Evolutionary conservation across 305 asterid species (phyloP).

Genomic region (Fraxinus latifolia): DNA sequence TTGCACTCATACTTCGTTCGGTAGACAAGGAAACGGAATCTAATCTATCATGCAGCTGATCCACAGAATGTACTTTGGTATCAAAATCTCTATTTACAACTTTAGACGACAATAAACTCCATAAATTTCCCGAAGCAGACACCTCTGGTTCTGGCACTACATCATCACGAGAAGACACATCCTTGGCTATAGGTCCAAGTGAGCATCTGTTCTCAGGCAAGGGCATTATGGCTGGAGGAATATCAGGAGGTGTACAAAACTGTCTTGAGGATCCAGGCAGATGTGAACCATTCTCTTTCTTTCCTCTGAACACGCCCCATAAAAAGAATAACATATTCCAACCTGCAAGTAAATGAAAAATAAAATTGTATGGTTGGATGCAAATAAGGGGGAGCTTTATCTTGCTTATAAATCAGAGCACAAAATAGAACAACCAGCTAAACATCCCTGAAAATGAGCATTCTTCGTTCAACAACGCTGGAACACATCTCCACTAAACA

Average conservation of each 20-base stretch:
- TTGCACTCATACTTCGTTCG: constrained; percentile 32
- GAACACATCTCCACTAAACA: not conserved
- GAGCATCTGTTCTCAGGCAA: constrained; percentile 55
- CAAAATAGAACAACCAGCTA: not conserved
- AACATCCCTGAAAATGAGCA: not conserved
- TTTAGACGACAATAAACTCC: constrained; percentile 28
- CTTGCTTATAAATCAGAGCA: constrained; percentile 10
- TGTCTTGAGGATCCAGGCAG: constrained; percentile 39
- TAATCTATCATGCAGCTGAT: constrained; percentile 29
- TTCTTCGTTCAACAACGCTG: not conserved
- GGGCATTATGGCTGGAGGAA: constrained; percentile 51
- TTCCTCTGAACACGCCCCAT: constrained; percentile 92
- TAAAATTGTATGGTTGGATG: constrained; percentile 15
- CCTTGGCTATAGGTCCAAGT: constrained; percentile 41
- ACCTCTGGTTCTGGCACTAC: constrained; percentile 28
- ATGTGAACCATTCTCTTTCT: constrained; percentile 43
- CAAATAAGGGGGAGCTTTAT: not conserved
- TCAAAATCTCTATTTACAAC: constrained; percentile 36
- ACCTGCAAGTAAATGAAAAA: constrained; percentile 49
- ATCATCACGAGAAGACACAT: constrained; percentile 29
- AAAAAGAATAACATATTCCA: constrained; percentile 85
- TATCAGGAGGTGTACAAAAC: constrained; percentile 38
- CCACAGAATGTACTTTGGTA: constrained; percentile 38
- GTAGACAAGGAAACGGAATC: constrained; percentile 34
- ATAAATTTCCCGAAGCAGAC: constrained; percentile 43